Evolutionary conservation across 2,329 filamentous ascomycete genomes (phyloP).

Genomic region (Didymosphaeria variabile): DNA sequence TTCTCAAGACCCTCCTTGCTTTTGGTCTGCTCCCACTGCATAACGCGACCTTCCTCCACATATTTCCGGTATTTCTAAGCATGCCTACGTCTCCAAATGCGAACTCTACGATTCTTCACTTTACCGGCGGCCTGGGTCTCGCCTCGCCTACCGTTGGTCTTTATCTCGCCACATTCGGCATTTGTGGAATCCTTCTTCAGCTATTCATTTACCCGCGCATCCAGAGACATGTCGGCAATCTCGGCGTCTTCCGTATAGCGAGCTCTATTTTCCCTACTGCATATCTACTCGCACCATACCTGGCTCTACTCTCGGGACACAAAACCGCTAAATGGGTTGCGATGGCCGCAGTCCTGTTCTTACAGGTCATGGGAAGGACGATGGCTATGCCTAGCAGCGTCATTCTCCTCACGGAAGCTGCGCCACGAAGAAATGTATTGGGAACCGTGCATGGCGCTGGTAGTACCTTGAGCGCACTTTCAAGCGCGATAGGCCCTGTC

Average conservation of each 20-base stretch:
- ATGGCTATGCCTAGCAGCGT: slow-evolving; percentile 65
- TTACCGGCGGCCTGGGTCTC: slow-evolving; percentile 56
- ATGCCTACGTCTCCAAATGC: slow-evolving; percentile 43
- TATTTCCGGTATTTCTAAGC: slow-evolving; percentile 58
- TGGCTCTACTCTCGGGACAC: slow-evolving; percentile 48
- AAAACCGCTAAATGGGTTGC: slow-evolving; percentile 48
- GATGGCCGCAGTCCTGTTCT: slow-evolving; percentile 49
- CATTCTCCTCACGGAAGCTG: slow-evolving; percentile 68
- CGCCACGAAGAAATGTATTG: slow-evolving; percentile 60
- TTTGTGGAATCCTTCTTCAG: slow-evolving; percentile 56
- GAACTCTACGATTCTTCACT: slow-evolving; percentile 45
- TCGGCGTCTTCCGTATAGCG: slow-evolving; percentile 48
- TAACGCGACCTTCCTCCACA: slow-evolving; percentile 56
- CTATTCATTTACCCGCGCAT: slow-evolving; percentile 55
- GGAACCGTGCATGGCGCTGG: slow-evolving; percentile 66
- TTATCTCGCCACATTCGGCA: slow-evolving; percentile 55
- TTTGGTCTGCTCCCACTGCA: slow-evolving; percentile 56
- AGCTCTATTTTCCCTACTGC: slow-evolving; percentile 55
- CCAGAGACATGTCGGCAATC: slow-evolving; percentile 50
- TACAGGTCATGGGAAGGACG: slow-evolving; percentile 56
- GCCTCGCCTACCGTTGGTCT: slow-evolving; percentile 55
- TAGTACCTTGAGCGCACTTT: slow-evolving; percentile 65
- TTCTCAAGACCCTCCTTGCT: slow-evolving; percentile 52
- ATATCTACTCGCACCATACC: slow-evolving; percentile 53
- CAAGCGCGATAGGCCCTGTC: slow-evolving; percentile 66